Evolutionary conservation across 169 alveolate genomes (phyloP).

Genomic region (Babesia ovis): DNA sequence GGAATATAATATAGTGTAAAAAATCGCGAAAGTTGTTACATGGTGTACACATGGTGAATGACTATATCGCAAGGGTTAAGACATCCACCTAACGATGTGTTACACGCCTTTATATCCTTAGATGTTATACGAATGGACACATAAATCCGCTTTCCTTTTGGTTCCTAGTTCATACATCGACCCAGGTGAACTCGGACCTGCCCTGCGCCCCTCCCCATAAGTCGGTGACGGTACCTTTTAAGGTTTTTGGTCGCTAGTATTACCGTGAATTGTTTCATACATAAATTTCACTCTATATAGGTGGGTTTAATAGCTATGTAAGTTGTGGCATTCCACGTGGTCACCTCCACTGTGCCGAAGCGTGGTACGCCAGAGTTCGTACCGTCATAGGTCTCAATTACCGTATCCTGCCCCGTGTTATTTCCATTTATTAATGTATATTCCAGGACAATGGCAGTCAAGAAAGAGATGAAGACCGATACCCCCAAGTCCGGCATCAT

Average conservation of each 20-base stretch:
- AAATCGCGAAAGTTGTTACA: too few relatives aligned
- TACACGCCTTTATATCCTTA: too few relatives aligned
- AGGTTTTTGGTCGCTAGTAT: neutral
- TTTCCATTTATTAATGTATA: neutral
- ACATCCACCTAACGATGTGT: too few relatives aligned
- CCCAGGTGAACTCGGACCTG: too few relatives aligned
- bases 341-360: neutral
- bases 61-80: too few relatives aligned
- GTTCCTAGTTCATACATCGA: too few relatives aligned
- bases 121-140: too few relatives aligned
- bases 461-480: constrained; percentile 62
- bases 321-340: neutral
- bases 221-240: neutral
- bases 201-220: constrained; percentile 1
- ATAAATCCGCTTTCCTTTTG: too few relatives aligned
- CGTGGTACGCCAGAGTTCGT: constrained; percentile 1
- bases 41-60: too few relatives aligned
- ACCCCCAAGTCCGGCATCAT: constrained; percentile 58
- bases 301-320: neutral
- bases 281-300: neutral
- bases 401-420: too few relatives aligned
- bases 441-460: constrained; percentile 38
- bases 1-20: too few relatives aligned
- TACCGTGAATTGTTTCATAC: neutral
- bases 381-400: neutral